Evolutionary conservation across 2,329 filamentous ascomycete species (phyloP), one percentile per base, ranked within the genome.

Genomic region (Claviceps spartinae): DNA sequence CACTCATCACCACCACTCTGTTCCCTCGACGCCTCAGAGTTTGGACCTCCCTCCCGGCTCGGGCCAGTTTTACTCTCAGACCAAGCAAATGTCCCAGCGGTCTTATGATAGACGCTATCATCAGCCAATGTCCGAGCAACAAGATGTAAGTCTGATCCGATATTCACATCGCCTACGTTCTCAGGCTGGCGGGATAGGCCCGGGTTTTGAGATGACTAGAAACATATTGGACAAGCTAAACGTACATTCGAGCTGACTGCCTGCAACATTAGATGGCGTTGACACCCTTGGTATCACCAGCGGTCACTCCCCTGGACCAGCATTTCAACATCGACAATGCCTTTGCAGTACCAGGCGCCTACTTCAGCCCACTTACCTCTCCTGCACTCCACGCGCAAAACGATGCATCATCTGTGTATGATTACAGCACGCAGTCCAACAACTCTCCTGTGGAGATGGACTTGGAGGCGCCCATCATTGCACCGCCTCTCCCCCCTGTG

Each of bases 311-410:
- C 22, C 74, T 89, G 49, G 87, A 90, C 61, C 74, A 79, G 43
- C 81, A 83, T 57, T 88, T 87, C 62, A 73, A 76, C 46, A 70
- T 79, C 54, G 77, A 81, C 24, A 68, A 67, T 36, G 70, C 72
- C 47, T 87, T 81, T 59, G 76, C 78, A 5, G 74, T 86, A 3
- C 82, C 84, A 0, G 79, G 78, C 38, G 78, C 85, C 37, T 91
- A 89, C 68, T 90, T 93, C 64, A 93, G 86, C 62, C 87, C 87
- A 9, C 73, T 93, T 48, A 89, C 85, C 5, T 93, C 87, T 16
- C 87, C 87, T 1, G 86, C 86, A 3, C 72, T 93, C 18, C 83
- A 86, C 64, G 85, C 86, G 1, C 85, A 89, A 63, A 79, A 72
- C 55, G 78, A 82, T 51, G 62, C 69, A 26, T 65, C 65, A 16